phyloP scores from a whole-genome alignment of 805 yeast genomes.

The Citeromyces nyonsensis region DNA sequence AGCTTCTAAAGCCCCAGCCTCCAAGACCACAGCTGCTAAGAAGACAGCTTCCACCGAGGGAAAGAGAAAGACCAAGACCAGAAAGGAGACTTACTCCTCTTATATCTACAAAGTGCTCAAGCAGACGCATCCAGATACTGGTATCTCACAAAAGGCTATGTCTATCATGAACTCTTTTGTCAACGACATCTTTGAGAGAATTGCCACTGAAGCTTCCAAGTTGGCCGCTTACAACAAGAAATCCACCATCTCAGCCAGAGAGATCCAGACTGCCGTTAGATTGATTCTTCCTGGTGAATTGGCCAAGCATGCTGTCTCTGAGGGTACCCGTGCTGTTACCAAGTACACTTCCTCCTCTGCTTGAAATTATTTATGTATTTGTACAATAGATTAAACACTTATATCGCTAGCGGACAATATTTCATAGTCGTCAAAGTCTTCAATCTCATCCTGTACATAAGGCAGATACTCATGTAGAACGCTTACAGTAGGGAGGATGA shows the following conservation, averaged over 20 bases:
- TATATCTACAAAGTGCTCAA: slow-evolving; percentile 96
- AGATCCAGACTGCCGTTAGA: slow-evolving; percentile 93
- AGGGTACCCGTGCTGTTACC: slow-evolving; percentile 97
- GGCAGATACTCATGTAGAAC: too few relatives aligned
- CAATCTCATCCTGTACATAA: too few relatives aligned
- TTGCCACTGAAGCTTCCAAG: slow-evolving; percentile 95
- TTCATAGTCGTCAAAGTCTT: too few relatives aligned
- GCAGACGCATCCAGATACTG: slow-evolving; percentile 99
- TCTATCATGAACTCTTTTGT: slow-evolving; percentile 97
- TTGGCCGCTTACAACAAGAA: slow-evolving; percentile 98
- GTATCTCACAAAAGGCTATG: slow-evolving; percentile 98
- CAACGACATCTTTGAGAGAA: slow-evolving; percentile 95
- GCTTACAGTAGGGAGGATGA: too few relatives aligned
- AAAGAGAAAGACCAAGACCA: slow-evolving; percentile 88
- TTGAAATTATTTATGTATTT: slow-evolving; percentile 7
- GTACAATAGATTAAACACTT: too few relatives aligned
- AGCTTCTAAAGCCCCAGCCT: slow-evolving; percentile 97
- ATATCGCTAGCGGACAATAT: too few relatives aligned
- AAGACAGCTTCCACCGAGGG: slow-evolving; percentile 73
- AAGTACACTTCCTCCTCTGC: slow-evolving; percentile 67
- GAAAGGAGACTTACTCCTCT: slow-evolving; percentile 97
- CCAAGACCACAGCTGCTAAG: slow-evolving; percentile 83
- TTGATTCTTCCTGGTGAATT: slow-evolving; percentile 96
- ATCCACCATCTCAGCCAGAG: slow-evolving; percentile 93
- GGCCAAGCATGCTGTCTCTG: slow-evolving; percentile 96